Conservation (phyloP, 306 rosid species). For the Styphnolobium japonicum region DNA sequence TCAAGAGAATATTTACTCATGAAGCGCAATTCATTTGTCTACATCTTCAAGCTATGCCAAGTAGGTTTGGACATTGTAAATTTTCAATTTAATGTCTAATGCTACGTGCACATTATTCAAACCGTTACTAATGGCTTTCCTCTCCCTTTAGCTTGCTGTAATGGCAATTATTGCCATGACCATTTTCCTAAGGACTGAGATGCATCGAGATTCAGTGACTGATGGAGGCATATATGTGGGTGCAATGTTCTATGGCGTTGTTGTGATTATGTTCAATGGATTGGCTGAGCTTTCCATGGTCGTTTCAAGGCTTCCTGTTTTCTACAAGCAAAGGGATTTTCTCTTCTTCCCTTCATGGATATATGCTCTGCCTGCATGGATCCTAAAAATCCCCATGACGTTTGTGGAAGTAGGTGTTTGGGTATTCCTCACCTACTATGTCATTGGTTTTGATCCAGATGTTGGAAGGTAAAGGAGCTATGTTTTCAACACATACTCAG, state of each 20-base stretch:
- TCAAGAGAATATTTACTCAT: conserved; percentile 60
- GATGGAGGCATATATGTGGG: conserved; percentile 52
- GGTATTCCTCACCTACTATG: conserved; percentile 59
- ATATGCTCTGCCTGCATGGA: conserved; percentile 59
- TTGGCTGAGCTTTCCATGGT: conserved; percentile 57
- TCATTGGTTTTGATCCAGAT: conserved; percentile 67
- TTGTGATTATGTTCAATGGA: conserved; percentile 58
- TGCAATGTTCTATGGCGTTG: conserved; percentile 45
- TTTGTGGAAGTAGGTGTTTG: conserved; percentile 52
- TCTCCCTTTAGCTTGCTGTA: conserved; percentile 33
- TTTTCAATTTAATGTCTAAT: conserved; percentile 6
- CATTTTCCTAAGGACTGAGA: conserved; percentile 54
- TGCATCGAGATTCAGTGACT: conserved; percentile 51
- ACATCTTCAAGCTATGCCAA: conserved; percentile 53
- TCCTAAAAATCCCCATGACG: conserved; percentile 53
- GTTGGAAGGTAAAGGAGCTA: conserved; percentile 40
- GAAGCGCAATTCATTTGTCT: conserved; percentile 65
- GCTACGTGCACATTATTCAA: neutral
- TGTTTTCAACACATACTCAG: neutral
- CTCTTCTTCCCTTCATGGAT: conserved; percentile 67
- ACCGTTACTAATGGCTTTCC: neutral
- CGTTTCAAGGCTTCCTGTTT: conserved; percentile 54
- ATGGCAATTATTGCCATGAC: conserved; percentile 55
- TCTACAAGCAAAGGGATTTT: conserved; percentile 58
- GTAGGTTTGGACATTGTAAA: conserved; percentile 33